Percentiles rank a stretch among this genome's conserved stretches.
Conservation (phyloP, 2,329 filamentous ascomycete species). For the Fusarium clavum region DNA sequence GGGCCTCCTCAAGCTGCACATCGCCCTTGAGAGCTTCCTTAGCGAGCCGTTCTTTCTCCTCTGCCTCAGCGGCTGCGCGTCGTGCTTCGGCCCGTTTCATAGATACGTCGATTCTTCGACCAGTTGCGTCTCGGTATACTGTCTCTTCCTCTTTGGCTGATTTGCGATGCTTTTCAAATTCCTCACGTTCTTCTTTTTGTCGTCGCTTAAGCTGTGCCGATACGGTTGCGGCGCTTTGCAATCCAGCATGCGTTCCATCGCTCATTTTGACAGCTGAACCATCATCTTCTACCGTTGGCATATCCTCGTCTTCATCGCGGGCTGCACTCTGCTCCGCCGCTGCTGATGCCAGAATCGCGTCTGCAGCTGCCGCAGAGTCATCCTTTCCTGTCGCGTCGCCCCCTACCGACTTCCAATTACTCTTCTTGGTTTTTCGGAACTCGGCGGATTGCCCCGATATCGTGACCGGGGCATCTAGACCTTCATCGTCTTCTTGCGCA, state of each 20-base stretch:
- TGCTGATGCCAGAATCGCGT: constrained; percentile 80
- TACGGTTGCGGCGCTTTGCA: constrained; percentile 86
- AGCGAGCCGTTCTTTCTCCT: constrained; percentile 76
- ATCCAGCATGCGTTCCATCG: constrained; percentile 85
- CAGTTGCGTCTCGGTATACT: constrained; percentile 94
- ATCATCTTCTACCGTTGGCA: constrained; percentile 58
- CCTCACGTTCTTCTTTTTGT: constrained; percentile 70
- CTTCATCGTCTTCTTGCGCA: constrained; percentile 60
- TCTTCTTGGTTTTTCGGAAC: constrained; percentile 82
- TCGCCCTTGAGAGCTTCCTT: constrained; percentile 83
- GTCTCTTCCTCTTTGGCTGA: constrained; percentile 75
- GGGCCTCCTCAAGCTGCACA: constrained; percentile 79
- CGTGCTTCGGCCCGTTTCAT: constrained; percentile 90
- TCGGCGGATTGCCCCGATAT: constrained; percentile 66
- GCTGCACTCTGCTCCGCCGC: constrained; percentile 73
- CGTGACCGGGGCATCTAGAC: constrained; percentile 63
- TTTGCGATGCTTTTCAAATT: constrained; percentile 59
- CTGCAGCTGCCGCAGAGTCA: constrained; percentile 71
- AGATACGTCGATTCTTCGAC: constrained; percentile 90
- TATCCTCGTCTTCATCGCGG: constrained; percentile 61
- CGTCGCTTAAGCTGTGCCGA: constrained; percentile 75
- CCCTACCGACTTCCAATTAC: constrained; percentile 80
- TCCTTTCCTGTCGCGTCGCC: constrained; percentile 47
- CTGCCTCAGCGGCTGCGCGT: constrained; percentile 71
- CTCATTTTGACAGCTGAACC: constrained; percentile 76